Conservation (phyloP, 257 asterid species). For the Buddleja alternifolia region DNA sequence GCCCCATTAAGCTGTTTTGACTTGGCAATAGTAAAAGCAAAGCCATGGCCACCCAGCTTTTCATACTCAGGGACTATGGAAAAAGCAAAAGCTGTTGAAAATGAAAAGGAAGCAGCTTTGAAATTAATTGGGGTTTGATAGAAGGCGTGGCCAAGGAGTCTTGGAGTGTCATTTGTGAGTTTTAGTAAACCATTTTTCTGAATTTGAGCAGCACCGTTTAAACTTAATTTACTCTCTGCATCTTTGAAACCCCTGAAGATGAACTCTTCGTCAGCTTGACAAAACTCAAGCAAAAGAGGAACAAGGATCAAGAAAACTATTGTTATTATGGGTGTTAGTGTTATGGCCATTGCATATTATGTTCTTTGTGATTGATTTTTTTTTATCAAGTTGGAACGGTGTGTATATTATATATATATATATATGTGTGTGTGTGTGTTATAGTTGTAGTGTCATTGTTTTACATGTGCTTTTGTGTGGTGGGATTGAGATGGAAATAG, state of each 20-base stretch:
- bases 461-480: no score
- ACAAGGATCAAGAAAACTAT: conserved; percentile 34
- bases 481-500: no score
- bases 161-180: conserved; percentile 49
- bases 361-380: no score
- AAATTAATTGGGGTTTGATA: conserved; percentile 47
- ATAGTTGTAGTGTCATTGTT: no score
- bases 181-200: conserved; percentile 51
- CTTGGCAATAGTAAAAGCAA: conserved; percentile 55
- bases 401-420: no score
- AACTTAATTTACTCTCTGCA: conserved; percentile 29
- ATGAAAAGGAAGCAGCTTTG: conserved; percentile 54
- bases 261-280: conserved; percentile 50
- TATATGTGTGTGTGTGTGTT: no score
- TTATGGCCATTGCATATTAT: conserved; percentile 50
- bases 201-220: conserved; percentile 58
- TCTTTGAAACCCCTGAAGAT: conserved; percentile 51
- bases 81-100: conserved; percentile 74
- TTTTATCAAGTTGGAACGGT: no score
- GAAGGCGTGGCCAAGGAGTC: conserved; percentile 60
- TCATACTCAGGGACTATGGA: conserved; percentile 59
- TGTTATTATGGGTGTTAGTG: no score
- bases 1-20: conserved; percentile 44
- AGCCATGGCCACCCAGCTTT: conserved; percentile 71
- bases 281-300: conserved; percentile 32